A percentile compares a stretch with the other conserved stretches of the same genome.
Conservation (phyloP, 2,329 filamentous ascomycete genomes). For the Drechslera avenae region DNA sequence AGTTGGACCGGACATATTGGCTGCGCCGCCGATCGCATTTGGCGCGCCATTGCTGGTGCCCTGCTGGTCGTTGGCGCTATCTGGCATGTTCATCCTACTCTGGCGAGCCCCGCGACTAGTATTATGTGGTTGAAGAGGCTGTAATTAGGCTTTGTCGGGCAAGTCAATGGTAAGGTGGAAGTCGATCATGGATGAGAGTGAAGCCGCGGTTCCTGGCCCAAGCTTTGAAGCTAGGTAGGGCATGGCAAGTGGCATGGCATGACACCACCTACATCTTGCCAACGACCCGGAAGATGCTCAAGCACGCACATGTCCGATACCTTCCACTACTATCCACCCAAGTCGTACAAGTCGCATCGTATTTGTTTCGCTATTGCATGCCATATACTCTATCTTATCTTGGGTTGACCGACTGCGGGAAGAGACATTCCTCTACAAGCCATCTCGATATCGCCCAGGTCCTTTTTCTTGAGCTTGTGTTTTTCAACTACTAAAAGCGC, state of each 20-base stretch:
- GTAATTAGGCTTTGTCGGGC: constrained; percentile 5
- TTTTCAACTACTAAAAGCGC: background rate
- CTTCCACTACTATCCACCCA: too few relatives aligned
- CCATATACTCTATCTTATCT: too few relatives aligned
- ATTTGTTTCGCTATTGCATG: too few relatives aligned
- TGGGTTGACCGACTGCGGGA: too few relatives aligned
- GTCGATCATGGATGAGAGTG: constrained; percentile 1
- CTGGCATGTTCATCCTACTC: constrained; percentile 27
- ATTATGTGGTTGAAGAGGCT: constrained; percentile 3
- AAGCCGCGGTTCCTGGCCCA: constrained; percentile 5
- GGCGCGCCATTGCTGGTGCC: constrained; percentile 27
- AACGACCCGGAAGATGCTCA: too few relatives aligned
- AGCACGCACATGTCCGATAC: too few relatives aligned
- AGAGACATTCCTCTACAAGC: background rate
- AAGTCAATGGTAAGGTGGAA: background rate
- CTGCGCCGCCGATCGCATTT: constrained; percentile 20
- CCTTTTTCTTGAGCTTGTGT: background rate
- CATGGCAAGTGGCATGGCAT: background rate
- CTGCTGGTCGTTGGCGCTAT: constrained; percentile 9
- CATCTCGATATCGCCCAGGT: background rate
- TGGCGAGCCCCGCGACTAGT: constrained; percentile 18
- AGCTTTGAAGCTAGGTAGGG: constrained; percentile 14
- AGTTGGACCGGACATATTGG: constrained; percentile 27
- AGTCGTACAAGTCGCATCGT: too few relatives aligned
- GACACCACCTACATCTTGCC: background rate